These are phyloP conservation scores for Gossypium anomalum DNA, from an alignment of 345 rosid genomes.

Conservation along the genomic window DNA sequence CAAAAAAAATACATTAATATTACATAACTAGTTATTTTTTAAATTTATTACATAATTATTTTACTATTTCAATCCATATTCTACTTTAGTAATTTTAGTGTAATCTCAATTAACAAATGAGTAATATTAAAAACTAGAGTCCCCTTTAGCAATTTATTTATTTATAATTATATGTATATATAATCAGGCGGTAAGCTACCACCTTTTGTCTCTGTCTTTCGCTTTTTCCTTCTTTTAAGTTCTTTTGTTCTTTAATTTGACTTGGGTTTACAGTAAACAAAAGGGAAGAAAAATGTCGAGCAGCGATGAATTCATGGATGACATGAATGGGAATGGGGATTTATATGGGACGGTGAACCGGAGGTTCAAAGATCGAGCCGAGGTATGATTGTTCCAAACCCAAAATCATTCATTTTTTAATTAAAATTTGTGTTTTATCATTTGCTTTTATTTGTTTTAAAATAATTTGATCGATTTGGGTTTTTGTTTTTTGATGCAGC, in stretches of 20 bases:
- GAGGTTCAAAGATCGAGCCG: slow-evolving; percentile 61
- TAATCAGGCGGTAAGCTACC: not conserved
- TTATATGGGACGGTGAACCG: slow-evolving; percentile 34
- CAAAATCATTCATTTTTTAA: not conserved
- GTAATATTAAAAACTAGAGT: not conserved
- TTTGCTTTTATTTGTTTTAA: not conserved
- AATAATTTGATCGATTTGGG: slow-evolving; percentile 19
- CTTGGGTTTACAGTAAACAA: not conserved
- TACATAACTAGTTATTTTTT: too few species aligned
- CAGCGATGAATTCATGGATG: slow-evolving; percentile 46
- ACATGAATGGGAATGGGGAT: slow-evolving; percentile 33
- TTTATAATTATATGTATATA: not conserved
- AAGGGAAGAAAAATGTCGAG: slow-evolving; percentile 34
- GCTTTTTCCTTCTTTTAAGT: not conserved
- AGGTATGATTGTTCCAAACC: slow-evolving; percentile 32
- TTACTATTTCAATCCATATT: too few species aligned
- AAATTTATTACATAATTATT: too few species aligned
- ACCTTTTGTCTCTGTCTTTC: not conserved
- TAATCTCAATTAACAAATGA: not conserved
- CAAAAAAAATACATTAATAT: too few species aligned
- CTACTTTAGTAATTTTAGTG: not conserved
- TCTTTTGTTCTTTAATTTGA: not conserved
- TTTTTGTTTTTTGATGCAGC: slow-evolving; percentile 27
- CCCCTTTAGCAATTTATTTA: not conserved
- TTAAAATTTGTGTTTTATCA: not conserved